phyloP scores from a whole-genome alignment of 306 rosid genomes.

The Astragalus glycyphyllos region DNA sequence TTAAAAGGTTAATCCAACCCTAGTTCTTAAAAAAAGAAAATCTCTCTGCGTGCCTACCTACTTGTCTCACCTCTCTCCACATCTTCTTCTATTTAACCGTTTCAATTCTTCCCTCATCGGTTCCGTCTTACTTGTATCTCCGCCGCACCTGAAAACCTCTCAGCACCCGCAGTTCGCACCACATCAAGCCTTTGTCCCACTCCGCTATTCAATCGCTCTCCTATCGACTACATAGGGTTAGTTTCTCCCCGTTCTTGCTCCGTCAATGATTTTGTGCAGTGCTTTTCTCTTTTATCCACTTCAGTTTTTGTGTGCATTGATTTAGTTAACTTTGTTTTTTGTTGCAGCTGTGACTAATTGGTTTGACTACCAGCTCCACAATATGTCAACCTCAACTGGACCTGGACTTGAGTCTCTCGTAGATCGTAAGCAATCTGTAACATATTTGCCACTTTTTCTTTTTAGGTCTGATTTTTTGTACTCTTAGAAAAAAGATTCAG shows the following conservation, averaged over 20 bases:
- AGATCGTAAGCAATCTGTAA: constrained; percentile 50
- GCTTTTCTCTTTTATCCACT: not conserved
- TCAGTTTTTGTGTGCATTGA: not conserved
- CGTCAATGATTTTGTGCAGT: not conserved
- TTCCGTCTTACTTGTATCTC: too few species aligned
- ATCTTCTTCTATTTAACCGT: too few species aligned
- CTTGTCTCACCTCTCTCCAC: too few species aligned
- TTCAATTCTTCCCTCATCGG: too few species aligned
- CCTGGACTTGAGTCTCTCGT: constrained; percentile 65
- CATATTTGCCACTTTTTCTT: not conserved
- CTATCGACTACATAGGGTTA: too few species aligned
- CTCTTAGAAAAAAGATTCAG: not conserved
- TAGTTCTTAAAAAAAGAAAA: too few species aligned
- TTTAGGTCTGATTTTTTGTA: not conserved
- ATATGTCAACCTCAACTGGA: constrained; percentile 53
- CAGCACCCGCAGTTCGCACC: too few species aligned
- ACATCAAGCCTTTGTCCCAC: too few species aligned
- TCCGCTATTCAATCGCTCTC: too few species aligned
- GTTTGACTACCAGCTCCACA: constrained; percentile 16
- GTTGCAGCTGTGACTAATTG: not conserved
- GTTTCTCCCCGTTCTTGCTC: not conserved
- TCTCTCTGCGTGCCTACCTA: too few species aligned
- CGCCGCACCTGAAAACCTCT: too few species aligned
- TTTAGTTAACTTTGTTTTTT: not conserved
- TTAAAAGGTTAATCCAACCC: too few species aligned